Evolutionary conservation across 768 basidiomycete species (phyloP).

Genomic region (Cantharellus cinnabarinus): DNA sequence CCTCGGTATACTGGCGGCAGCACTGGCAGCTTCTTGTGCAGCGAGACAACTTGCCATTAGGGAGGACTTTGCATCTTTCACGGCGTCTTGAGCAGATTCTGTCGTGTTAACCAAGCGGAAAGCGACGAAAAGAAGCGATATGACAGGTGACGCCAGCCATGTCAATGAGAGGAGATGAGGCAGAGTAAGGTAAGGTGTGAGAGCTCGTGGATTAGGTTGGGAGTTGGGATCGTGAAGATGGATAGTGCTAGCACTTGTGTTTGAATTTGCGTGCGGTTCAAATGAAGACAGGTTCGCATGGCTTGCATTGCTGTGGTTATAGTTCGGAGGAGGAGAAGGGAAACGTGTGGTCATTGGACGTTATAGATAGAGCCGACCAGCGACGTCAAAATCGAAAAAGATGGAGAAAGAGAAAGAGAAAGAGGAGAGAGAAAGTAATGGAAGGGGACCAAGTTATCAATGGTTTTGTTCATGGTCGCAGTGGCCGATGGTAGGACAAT

Average conservation of each 20-base stretch:
- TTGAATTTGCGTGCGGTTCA: too few relatives aligned
- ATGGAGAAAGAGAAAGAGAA: too few relatives aligned
- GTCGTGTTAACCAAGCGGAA: slow-evolving; percentile 64
- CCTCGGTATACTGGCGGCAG: slow-evolving; percentile 72
- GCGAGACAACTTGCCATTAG: slow-evolving; percentile 73
- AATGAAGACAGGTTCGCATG: too few relatives aligned
- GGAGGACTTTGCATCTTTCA: slow-evolving; percentile 48
- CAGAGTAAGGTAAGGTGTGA: slow-evolving; percentile 70
- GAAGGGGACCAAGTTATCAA: too few relatives aligned
- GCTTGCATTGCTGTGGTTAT: too few relatives aligned
- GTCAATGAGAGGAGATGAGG: slow-evolving; percentile 67
- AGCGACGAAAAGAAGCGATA: slow-evolving; percentile 74
- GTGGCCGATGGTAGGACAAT: too few relatives aligned
- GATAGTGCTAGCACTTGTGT: neutral
- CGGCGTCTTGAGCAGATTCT: slow-evolving; percentile 41
- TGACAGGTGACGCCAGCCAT: slow-evolving; percentile 80
- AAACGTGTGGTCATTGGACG: too few relatives aligned
- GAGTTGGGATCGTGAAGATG: neutral
- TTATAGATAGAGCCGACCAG: too few relatives aligned
- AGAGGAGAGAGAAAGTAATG: too few relatives aligned
- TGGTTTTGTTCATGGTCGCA: too few relatives aligned
- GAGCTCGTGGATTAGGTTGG: slow-evolving; percentile 12
- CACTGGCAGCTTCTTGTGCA: slow-evolving; percentile 62
- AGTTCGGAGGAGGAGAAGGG: too few relatives aligned
- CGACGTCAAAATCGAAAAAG: too few relatives aligned